These are phyloP conservation scores for Colletotrichum sp. DNA, from an alignment of 2,329 filamentous ascomycete species.

Conservation along the genomic window DNA sequence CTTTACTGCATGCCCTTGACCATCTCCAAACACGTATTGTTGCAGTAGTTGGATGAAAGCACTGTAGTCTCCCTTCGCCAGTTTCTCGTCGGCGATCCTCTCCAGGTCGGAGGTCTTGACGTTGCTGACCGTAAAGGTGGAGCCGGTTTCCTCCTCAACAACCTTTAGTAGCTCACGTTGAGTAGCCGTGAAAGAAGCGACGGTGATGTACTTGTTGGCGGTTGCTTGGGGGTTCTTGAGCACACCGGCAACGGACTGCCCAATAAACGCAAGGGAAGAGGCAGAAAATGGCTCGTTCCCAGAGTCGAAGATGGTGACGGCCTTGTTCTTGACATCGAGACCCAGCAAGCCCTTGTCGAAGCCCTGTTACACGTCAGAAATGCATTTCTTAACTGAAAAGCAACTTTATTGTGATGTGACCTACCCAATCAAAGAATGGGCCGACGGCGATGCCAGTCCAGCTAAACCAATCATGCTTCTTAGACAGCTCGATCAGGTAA, in stretches of 20 bases:
- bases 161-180: conserved; percentile 61
- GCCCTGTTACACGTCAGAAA: conserved; percentile 33
- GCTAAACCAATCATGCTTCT: conserved; percentile 41
- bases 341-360: conserved; percentile 55
- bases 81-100: conserved; percentile 43
- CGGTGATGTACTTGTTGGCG: conserved; percentile 61
- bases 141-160: conserved; percentile 56
- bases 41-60: conserved; percentile 18
- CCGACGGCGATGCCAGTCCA: conserved; percentile 67
- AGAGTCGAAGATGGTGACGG: conserved; percentile 59
- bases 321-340: conserved; percentile 52
- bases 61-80: conserved; percentile 39
- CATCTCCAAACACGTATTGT: conserved; percentile 15
- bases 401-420: background rate
- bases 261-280: conserved; percentile 57
- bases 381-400: background rate
- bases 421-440: conserved; percentile 66
- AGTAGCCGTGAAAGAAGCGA: conserved; percentile 61
- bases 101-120: conserved; percentile 36
- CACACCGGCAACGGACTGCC: conserved; percentile 53
- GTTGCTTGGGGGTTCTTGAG: conserved; percentile 55
- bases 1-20: background rate
- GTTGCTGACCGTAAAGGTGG: conserved; percentile 53
- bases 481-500: conserved; percentile 16
- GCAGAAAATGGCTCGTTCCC: conserved; percentile 57